Conservation (phyloP, 129 eudicot species). For the Flaveria ramosissima region DNA sequence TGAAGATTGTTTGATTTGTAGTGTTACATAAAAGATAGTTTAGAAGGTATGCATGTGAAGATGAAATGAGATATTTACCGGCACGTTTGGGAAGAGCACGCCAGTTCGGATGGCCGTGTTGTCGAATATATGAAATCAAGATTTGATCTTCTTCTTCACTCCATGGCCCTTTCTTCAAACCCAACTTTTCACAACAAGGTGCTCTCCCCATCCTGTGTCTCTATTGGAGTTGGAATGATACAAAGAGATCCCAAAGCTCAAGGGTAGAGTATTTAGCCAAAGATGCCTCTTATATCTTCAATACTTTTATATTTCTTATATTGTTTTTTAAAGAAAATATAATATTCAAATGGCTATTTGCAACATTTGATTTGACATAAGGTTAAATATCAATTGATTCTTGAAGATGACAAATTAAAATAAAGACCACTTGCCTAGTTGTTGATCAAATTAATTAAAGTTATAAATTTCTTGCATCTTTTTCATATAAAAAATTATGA, state of each 20-base stretch:
- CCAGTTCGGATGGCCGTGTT: conserved; percentile 76
- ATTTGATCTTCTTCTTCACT: conserved; percentile 65
- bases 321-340: neutral
- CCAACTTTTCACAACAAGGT: conserved; percentile 83
- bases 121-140: conserved; percentile 50
- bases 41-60: neutral
- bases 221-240: conserved; percentile 8
- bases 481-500: too few relatives aligned
- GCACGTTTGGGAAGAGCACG: conserved; percentile 83
- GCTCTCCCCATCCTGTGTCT: conserved; percentile 66
- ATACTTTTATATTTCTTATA: neutral
- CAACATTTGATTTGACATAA: conserved; percentile 7
- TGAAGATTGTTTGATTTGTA: too few relatives aligned
- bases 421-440: neutral
- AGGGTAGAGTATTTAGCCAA: conserved; percentile 24
- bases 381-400: neutral
- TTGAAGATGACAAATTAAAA: neutral
- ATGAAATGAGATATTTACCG: conserved; percentile 42
- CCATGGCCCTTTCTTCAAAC: conserved; percentile 91
- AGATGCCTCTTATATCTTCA: conserved; percentile 24
- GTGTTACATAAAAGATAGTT: neutral
- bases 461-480: too few relatives aligned
- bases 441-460: too few relatives aligned
- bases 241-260: conserved; percentile 26
- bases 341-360: neutral